Evolutionary conservation across 2,329 filamentous ascomycete species (phyloP), one percentile per base, ranked within the genome.

Genomic region (Cryphonectria naterciae): DNA sequence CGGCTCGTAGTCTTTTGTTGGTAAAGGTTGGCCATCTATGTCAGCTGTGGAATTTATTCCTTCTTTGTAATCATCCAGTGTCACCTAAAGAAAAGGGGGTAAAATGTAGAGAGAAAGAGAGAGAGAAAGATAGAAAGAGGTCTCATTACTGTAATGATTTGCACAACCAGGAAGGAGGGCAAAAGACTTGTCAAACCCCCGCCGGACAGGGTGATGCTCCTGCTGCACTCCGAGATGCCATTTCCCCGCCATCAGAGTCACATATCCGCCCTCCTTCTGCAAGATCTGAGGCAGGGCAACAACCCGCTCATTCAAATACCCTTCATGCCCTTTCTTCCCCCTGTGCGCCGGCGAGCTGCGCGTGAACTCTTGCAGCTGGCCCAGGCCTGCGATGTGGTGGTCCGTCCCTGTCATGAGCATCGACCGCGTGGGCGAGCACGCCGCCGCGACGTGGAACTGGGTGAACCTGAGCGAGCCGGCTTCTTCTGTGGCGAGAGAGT

Each of bases 401-500:
- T 90, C 88, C 0, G 88, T 91, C 4, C 88, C 88, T 0, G 88
- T 90, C 84, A 91, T 87, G 74, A 91, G 85, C 89, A 91, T 91
- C 19, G 89, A 87, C 49, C 89, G 82, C 2, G 88, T 89, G 1
- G 89, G 89, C 65, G 88, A 90, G 78, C 88, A 91, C 66, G 89
- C 89, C 2, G 88, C 86, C 0, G 89, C 89, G 1, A 88, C 86
- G 75, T 91, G 89, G 77, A 89, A 91, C 74, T 90, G 87, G 0
- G 88, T 91, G 75, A 90, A 89, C 4, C 88, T 85, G 28, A 91
- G 78, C n/a, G 41, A 8, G 63, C 90, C 78, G 35, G 88, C 85
- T 68, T 81, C 77, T 4, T 79, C 77, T 4, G 79, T 78, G 7
- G 73, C 74, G 1, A 79, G 73, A 22, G 67, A 71, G 56, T 80